phyloP scores from a whole-genome alignment of 148 eudicot genomes.

The Suaeda aralocaspica region DNA sequence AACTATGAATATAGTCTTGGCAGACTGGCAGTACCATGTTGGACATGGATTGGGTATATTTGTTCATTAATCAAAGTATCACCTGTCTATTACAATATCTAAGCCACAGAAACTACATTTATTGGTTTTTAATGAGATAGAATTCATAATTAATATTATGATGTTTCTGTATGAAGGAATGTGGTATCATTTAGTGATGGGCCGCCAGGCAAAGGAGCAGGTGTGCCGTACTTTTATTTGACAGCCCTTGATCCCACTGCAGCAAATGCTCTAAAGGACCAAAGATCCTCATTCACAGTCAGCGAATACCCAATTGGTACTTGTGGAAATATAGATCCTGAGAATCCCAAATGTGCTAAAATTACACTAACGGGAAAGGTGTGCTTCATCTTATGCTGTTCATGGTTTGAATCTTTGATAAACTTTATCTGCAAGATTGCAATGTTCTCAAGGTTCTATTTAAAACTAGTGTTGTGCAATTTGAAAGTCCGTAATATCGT shows the following conservation, averaged over 20 bases:
- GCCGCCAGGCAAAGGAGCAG: conserved; percentile 54
- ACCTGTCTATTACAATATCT: neutral
- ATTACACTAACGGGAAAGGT: conserved; percentile 93
- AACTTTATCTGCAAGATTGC: neutral
- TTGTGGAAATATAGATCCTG: conserved; percentile 81
- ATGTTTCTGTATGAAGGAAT: conserved; percentile 46
- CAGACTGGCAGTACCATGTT: too few species aligned
- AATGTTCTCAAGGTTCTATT: too few species aligned
- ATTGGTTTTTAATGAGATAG: neutral
- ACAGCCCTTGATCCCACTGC: conserved; percentile 89
- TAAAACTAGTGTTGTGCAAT: too few species aligned
- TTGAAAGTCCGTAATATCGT: too few species aligned
- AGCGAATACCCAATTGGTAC: conserved; percentile 76
- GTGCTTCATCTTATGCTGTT: neutral
- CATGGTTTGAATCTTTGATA: neutral
- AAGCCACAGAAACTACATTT: neutral
- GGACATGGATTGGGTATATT: too few species aligned
- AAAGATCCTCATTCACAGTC: conserved; percentile 65
- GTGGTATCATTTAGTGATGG: conserved; percentile 94
- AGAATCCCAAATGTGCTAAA: conserved; percentile 82
- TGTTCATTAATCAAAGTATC: neutral
- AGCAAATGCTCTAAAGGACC: conserved; percentile 64
- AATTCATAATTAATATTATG: neutral
- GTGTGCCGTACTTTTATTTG: conserved; percentile 84
- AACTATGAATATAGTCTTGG: neutral